phyloP scores from a whole-genome alignment of 768 basidiomycete genomes.

The Fibroporia radiculosa region DNA sequence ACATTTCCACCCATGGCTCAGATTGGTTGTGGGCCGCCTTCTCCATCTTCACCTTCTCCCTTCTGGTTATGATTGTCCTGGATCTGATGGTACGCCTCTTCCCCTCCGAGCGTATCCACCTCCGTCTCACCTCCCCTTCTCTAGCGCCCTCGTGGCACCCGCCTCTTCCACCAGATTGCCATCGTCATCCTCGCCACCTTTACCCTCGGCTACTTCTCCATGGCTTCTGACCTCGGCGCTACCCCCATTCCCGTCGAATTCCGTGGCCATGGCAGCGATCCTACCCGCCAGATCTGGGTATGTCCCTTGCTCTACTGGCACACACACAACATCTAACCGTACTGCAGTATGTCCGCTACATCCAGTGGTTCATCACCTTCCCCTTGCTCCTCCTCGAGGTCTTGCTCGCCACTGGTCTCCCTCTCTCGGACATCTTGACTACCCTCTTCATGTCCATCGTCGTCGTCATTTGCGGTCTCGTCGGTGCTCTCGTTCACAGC shows the following conservation, averaged over 20 bases:
- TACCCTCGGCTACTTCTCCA: slow-evolving; percentile 40
- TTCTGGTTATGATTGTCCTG: slow-evolving; percentile 31
- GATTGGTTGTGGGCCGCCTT: slow-evolving; percentile 52
- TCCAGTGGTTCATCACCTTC: slow-evolving; percentile 48
- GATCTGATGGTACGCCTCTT: slow-evolving; percentile 24
- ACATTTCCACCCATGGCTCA: slow-evolving; percentile 38
- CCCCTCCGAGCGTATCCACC: neutral
- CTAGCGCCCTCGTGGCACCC: slow-evolving; percentile 31
- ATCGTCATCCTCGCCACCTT: slow-evolving; percentile 39
- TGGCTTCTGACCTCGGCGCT: slow-evolving; percentile 49
- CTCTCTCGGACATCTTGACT: slow-evolving; percentile 38
- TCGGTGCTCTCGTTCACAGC: slow-evolving; percentile 40
- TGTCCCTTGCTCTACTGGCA: slow-evolving; percentile 6
- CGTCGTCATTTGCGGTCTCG: slow-evolving; percentile 35
- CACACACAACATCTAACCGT: neutral
- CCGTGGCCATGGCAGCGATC: slow-evolving; percentile 21
- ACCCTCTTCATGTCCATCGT: slow-evolving; percentile 38
- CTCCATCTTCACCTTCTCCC: slow-evolving; percentile 37
- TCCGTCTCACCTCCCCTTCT: neutral
- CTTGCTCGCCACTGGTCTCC: slow-evolving; percentile 36
- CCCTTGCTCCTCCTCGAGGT: slow-evolving; percentile 40
- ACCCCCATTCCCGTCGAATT: slow-evolving; percentile 40
- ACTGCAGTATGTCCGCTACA: slow-evolving; percentile 38
- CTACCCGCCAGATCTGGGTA: slow-evolving; percentile 39
- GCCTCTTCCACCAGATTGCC: slow-evolving; percentile 44